Evolutionary conservation across 1,139 yeast species (phyloP), one percentile per base, ranked within the genome.

Genomic region (Yamadazyma sp.): DNA sequence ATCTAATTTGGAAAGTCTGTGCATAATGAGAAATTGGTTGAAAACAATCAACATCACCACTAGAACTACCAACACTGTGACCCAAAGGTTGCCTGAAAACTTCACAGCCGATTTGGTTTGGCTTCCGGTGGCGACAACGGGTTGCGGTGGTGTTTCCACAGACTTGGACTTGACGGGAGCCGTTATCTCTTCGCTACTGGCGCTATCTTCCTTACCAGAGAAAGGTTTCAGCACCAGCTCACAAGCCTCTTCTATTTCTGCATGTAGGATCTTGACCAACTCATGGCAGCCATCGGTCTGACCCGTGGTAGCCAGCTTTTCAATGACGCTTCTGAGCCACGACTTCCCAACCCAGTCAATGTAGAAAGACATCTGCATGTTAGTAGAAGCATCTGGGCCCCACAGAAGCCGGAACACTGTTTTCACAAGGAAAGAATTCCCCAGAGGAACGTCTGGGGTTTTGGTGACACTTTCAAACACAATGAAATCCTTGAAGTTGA

Each of bases 381-480:
- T 56, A 0, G 82, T 75, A n/a, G 55, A 46, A 42, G 71, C 71
- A 16, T 60, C 47, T 17, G 57, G 61, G 2, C 61, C 77, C 83
- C 84, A 78, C 4, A 68, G 61, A 22, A 77, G 58, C 17, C 71
- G 56, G 49, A 70, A 77, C 33, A 77, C 59, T 6, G 81, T 77
- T 38, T 69, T 61, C 4, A 79, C 81, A 20, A 69, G 61, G 49
- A 79, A 79, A 1, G 75, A 70, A 33, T 64, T 66, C 6, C 84
- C 84, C 62, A 77, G 77, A 0, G 84, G 84, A 4, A 79, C 84
- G 48, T 76, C 80, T 0, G 84, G 84, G 0, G 83, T 78, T 16
- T 52, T 58, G 2, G 79, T 66, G 1, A 61, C 62, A 7, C 73
- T 62, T 3, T 63, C 48, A 6, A 76, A 64, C 25, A 63, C 58